Evolutionary conservation across 1,284 basidiomycete genomes (phyloP), one percentile per base, ranked within the genome.

Genomic region (Puccinia hordei): DNA sequence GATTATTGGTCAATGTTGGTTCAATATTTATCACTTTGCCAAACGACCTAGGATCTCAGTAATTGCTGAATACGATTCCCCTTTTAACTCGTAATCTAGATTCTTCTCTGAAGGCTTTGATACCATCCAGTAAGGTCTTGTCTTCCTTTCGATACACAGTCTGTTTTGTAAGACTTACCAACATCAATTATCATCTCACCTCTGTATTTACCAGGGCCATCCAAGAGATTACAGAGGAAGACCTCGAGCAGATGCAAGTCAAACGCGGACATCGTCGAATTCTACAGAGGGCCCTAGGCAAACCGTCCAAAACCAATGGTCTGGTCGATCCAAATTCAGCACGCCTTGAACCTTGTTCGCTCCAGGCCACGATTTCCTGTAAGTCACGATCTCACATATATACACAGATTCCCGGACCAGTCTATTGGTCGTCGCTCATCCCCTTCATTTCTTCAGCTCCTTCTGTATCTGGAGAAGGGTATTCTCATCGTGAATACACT

Each of bases 161-260:
- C n/a, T n/a, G n/a, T n/a, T n/a, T n/a, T n/a, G n/a, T n/a, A n/a
- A n/a, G n/a, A n/a, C n/a, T n/a, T n/a, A n/a, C n/a, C n/a, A n/a
- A n/a, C n/a, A 19, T 51, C 12, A 69, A 77, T 19, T 38, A 49
- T 53, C 33, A 55, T 69, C 24, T 8, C n/a, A 53, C 41, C 57
- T 57, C n/a, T 19, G n/a, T 4, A 19, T 27, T 46, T 71, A n/a
- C 49, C 30, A 80, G 77, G 13, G 68, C 77, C 35, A 61, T 80
- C 19, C 66, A 80, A 53, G 77, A 68, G 13, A 80, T 80, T 59
- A 80, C 77, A 33, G 77, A 80, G 55, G 68, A 80, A 46, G 77
- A 80, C 59, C 46, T 80, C 53, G 77, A 72, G 35, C 57, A 80
- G 27, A 72, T 80, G 77, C 38, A 51, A 5, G 68, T 80, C 38